Base-by-base conservation (phyloP, 2,329 filamentous ascomycete species). In the Teratosphaeria viscida region DNA sequence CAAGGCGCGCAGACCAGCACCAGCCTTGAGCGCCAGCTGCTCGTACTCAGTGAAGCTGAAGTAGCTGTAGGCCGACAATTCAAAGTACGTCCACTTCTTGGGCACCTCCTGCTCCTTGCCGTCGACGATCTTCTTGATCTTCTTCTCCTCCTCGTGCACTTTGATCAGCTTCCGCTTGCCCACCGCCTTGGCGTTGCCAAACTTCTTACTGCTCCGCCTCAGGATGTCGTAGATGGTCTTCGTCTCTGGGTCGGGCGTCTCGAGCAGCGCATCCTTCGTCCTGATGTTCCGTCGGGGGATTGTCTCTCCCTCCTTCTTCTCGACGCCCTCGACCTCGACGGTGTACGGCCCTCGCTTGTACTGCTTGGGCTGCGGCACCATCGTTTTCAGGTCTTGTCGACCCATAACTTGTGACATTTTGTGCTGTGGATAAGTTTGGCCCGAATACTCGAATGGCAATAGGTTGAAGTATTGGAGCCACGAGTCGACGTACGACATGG, bases 71-170 rank as follows among this genome's bases (percentile, higher is more conserved):
- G 80, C 79, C 62, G 87, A 86, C 66, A 95, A 84, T 80, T 96
- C 91, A 67, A 90, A 95, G 76, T 86, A 95, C 57, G 86, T 85
- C 91, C 91, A 96, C 74, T 92, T 84, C 84, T 95, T 96, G 64
- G 95, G 89, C 37, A 94, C 84, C 76, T 92, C 84, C 64, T 81
- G 79, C 74, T 90, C 82, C 72, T 88, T 82, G 66, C 91, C 91
- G 70, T 95, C 89, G 60, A 95, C 79, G 56, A 90, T 81, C 82
- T 95, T 96, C 81, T 91, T 88, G 66, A 96, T 79, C 81, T 90
- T 94, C 79, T 92, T 95, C 67, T 82, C 86, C 79, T 96, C 91
- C 68, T 83, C 83, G 75, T 95, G 90, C 54, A 86, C 84, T 74
- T 86, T 81, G 75, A 96, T 74, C 60, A 95, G 81, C 73, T 83